Conservation (phyloP, 179 eudicot species). For the Vitellaria paradoxa region DNA sequence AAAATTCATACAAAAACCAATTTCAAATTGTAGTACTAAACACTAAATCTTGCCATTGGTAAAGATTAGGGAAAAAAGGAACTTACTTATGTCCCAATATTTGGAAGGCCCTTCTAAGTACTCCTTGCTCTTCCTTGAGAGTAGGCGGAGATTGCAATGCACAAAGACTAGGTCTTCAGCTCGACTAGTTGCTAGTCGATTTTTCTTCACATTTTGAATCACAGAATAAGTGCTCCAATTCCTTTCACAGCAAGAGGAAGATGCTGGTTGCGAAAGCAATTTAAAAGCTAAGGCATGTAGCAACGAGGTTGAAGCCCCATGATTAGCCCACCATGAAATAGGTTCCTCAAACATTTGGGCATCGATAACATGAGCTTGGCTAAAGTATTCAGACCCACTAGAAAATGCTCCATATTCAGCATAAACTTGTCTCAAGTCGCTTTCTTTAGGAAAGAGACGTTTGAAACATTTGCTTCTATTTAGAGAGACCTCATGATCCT, state of each 20-base stretch:
- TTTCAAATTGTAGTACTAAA: background rate
- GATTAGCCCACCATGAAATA: conserved; percentile 6
- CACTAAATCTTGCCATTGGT: background rate
- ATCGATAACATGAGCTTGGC: conserved; percentile 6
- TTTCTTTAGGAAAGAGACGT: background rate
- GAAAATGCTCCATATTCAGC: conserved; percentile 7
- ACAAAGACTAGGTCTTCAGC: conserved; percentile 9
- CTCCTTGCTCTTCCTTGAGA: background rate
- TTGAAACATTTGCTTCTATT: conserved; percentile 8
- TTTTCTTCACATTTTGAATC: conserved; percentile 13
- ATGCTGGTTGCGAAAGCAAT: conserved; percentile 6
- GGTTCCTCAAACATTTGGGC: conserved; percentile 7
- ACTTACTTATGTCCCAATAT: background rate
- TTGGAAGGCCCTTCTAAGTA: background rate
- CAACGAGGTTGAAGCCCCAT: conserved; percentile 13
- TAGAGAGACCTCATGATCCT: conserved; percentile 5
- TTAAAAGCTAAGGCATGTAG: conserved; percentile 12
- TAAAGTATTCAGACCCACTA: background rate
- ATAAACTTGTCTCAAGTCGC: background rate
- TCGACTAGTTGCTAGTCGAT: background rate
- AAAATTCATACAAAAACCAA: background rate
- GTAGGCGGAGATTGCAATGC: background rate
- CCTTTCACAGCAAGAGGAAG: conserved; percentile 7
- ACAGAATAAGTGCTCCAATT: conserved; percentile 13
- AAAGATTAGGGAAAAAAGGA: background rate